phyloP scores from a whole-genome alignment of 2,329 filamentous ascomycete species.

The Thermoascus crustaceus region DNA sequence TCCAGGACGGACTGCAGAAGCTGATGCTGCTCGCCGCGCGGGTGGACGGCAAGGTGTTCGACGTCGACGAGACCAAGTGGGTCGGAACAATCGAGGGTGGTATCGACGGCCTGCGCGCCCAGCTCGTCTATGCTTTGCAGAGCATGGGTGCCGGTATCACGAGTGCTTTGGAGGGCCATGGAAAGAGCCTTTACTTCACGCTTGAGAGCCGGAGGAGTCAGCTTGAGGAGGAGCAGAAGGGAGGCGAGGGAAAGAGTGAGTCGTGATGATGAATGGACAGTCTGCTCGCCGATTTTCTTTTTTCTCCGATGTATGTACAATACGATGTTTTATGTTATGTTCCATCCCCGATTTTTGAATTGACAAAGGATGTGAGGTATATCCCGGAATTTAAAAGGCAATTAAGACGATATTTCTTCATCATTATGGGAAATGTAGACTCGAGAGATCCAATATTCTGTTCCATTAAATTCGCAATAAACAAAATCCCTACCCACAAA shows the following conservation, averaged over 20 bases:
- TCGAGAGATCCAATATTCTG: too few species aligned
- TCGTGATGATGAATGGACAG: constrained; percentile 17
- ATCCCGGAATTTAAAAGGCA: constrained; percentile 1
- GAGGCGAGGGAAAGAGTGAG: constrained; percentile 26
- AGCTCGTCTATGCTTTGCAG: constrained; percentile 75
- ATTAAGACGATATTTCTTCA: constrained; percentile 6
- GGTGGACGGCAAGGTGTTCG: constrained; percentile 78
- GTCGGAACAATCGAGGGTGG: constrained; percentile 72
- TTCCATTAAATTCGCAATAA: too few species aligned
- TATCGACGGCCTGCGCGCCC: constrained; percentile 67
- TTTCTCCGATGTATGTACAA: constrained; percentile 26
- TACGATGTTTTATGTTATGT: constrained; percentile 23
- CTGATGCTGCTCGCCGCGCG: constrained; percentile 77
- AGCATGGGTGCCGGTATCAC: constrained; percentile 70
- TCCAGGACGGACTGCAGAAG: constrained; percentile 79
- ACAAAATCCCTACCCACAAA: too few species aligned
- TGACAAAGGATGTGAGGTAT: constrained; percentile 2
- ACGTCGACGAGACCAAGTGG: constrained; percentile 62
- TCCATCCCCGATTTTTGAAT: constrained; percentile 7
- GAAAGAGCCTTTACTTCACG: constrained; percentile 77
- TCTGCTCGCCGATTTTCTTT: too few species aligned
- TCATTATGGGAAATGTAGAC: too few species aligned
- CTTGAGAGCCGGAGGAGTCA: constrained; percentile 74
- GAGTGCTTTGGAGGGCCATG: constrained; percentile 66
- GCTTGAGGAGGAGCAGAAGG: constrained; percentile 62